Base-by-base conservation (phyloP, 2,329 filamentous ascomycete genomes). In the Elsinoe ampelina region DNA sequence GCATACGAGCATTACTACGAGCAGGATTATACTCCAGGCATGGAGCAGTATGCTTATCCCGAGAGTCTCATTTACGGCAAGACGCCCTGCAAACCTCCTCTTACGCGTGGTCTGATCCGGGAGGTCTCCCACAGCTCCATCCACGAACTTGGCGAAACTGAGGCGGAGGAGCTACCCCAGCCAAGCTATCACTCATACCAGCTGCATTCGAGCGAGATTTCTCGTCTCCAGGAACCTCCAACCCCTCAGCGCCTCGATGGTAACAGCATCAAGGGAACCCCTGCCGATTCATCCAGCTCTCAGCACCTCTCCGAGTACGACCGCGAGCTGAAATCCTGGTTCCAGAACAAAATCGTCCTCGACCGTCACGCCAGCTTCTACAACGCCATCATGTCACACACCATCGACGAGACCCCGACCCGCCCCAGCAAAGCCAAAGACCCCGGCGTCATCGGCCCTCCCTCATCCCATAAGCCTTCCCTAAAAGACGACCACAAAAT, bases 301-400 rank as follows among this genome's bases (percentile, higher is more conserved):
- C 48, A 15, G 32, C 8, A 39, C 20, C 34, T 52, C 7, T 35
- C 32, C 48, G 32, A 38, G 34, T 52, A 52, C 35, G 68, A 70
- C 20, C 64, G 71, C 26, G 68, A 71, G 54, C 63, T 76, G 5
- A 55, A 60, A n/a, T 66, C 69, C n/a, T 77, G 73, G 73, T 75
- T 57, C 20, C 39, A 69, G 60, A 67, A 61, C 13, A 61, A 60
- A 6, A 63, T 64, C 39, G 66, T 60, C 38, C 67, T 62, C 11
- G 58, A 63, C 32, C 67, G 69, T 19, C 68, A 70, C 42, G 61
- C 68, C 26, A 64, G 65, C 8, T 62, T 63, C 55, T 67, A 55
- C 58, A 59, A 64, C 17, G 60, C 57, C 56, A 63, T 65, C 61
- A 63, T 60, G 41, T 55, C 58, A 6, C 54, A 60, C 54, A 39